Evolutionary conservation across 257 asterid species (phyloP).

Genomic region (Nicotiana attenuata): DNA sequence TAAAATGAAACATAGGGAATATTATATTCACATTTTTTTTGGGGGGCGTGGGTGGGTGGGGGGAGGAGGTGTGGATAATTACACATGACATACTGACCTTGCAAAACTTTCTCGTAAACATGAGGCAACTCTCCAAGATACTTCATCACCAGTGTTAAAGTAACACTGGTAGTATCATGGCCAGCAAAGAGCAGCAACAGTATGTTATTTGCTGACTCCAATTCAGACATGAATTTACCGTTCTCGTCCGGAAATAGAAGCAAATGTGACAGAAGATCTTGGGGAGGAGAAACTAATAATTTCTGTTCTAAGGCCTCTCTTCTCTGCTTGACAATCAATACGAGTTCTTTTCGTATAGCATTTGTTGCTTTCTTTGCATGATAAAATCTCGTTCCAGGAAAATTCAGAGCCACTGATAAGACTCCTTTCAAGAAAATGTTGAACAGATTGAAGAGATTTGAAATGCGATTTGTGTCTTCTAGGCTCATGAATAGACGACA

Average conservation of each 20-base stretch:
- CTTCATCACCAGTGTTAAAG: constrained; percentile 55
- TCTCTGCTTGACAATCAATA: constrained; percentile 43
- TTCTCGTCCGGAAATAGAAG: constrained; percentile 49
- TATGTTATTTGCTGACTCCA: constrained; percentile 54
- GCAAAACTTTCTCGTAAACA: constrained; percentile 48
- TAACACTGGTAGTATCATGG: constrained; percentile 65
- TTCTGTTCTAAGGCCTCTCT: constrained; percentile 39
- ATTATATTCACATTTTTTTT: no score
- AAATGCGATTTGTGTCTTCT: constrained; percentile 43
- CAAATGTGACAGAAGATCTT: constrained; percentile 71
- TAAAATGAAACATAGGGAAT: no score
- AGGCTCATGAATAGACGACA: constrained; percentile 74
- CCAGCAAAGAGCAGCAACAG: constrained; percentile 69
- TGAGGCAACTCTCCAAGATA: constrained; percentile 55
- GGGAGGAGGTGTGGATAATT: no score
- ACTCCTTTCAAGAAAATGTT: constrained; percentile 57
- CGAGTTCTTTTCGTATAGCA: constrained; percentile 38
- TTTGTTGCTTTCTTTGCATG: constrained; percentile 47
- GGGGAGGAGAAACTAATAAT: constrained; percentile 29
- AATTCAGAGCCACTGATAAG: constrained; percentile 46
- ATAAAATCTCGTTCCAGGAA: constrained; percentile 66
- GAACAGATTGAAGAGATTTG: constrained; percentile 48
- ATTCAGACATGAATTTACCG: constrained; percentile 58
- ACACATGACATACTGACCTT: constrained; percentile 30
- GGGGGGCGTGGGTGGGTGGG: no score